Percentiles rank a stretch among this genome's conserved stretches.
These are phyloP conservation scores for Urochloa ruziziensis DNA, from an alignment of 176 grass and related monocot species.

Conservation along the genomic window DNA sequence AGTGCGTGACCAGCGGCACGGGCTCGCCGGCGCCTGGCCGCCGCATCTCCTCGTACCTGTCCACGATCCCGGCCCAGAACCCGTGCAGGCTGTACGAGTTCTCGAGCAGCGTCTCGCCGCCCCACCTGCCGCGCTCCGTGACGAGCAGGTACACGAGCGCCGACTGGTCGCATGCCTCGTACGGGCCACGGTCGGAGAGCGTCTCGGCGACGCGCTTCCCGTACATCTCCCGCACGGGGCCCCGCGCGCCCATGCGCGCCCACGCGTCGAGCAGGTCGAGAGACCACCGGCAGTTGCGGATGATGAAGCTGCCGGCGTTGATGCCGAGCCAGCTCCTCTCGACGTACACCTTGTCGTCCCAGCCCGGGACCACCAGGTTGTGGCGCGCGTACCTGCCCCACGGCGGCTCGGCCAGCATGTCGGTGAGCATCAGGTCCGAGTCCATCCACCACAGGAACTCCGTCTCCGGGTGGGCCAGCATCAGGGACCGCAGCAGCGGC, in stretches of 20 bases:
- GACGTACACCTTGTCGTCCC: conserved; percentile 58
- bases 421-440: conserved; percentile 83
- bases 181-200: conserved; percentile 58
- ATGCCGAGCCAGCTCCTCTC: conserved; percentile 61
- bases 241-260: conserved; percentile 72
- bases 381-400: conserved; percentile 57
- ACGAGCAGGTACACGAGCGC: conserved; percentile 83
- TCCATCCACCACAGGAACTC: conserved; percentile 96
- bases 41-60: conserved; percentile 75
- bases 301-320: conserved; percentile 83
- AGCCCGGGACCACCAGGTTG: conserved; percentile 84
- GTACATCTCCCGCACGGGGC: conserved; percentile 58
- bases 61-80: conserved; percentile 64
- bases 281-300: conserved; percentile 95
- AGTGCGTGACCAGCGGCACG: conserved; percentile 96
- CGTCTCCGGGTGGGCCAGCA: conserved; percentile 78
- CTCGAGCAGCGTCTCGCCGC: conserved; percentile 62
- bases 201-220: conserved; percentile 52
- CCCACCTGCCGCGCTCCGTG: conserved; percentile 59
- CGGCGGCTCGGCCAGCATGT: conserved; percentile 91
- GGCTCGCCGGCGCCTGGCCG: conserved; percentile 58
- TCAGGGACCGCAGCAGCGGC: conserved; percentile 70
- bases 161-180: conserved; percentile 94
- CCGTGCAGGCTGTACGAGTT: conserved; percentile 70
- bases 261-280: conserved; percentile 80